Evolutionary conservation across 2,329 filamentous ascomycete genomes (phyloP).

Genomic region (Neospermospora avenae): DNA sequence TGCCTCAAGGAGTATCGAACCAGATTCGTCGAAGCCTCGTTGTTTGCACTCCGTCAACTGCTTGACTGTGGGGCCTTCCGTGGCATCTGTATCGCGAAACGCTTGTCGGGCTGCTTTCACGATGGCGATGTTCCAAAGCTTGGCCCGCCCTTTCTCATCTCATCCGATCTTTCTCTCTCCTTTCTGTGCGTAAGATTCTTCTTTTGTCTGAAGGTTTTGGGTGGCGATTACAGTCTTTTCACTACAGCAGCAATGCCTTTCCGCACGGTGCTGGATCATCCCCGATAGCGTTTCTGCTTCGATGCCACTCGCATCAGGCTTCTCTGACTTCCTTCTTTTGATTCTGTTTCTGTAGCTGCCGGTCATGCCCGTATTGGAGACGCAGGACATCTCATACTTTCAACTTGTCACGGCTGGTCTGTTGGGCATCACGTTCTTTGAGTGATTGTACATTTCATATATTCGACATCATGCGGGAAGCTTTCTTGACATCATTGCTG

Average conservation of each 20-base stretch:
- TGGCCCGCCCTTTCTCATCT: slow-evolving; percentile 18
- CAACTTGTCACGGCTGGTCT: slow-evolving; percentile 31
- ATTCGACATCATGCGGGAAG: slow-evolving; percentile 24
- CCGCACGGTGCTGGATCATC: slow-evolving; percentile 25
- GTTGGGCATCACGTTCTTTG: slow-evolving; percentile 24
- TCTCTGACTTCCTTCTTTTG: slow-evolving; percentile 19
- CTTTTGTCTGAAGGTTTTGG: slow-evolving; percentile 15
- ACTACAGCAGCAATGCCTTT: slow-evolving; percentile 23
- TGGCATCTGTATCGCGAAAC: slow-evolving; percentile 23
- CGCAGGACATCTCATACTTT: slow-evolving; percentile 23
- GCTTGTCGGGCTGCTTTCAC: slow-evolving; percentile 9
- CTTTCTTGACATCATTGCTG: slow-evolving; percentile 24
- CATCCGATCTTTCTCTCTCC: slow-evolving; percentile 22
- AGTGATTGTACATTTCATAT: slow-evolving; percentile 9
- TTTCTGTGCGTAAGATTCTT: slow-evolving; percentile 9
- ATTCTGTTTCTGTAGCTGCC: slow-evolving; percentile 29
- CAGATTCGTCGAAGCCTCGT: slow-evolving; percentile 7
- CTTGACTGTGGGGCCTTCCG: neutral
- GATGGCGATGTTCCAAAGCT: slow-evolving; percentile 12
- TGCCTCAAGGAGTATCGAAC: slow-evolving; percentile 17
- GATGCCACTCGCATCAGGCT: slow-evolving; percentile 9
- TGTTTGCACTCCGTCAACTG: slow-evolving; percentile 9
- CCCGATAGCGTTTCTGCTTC: slow-evolving; percentile 25
- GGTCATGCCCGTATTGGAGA: slow-evolving; percentile 28
- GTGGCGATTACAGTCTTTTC: slow-evolving; percentile 23